phyloP scores from a whole-genome alignment of 306 rosid genomes.

The Hylodesmum podocarpum region DNA sequence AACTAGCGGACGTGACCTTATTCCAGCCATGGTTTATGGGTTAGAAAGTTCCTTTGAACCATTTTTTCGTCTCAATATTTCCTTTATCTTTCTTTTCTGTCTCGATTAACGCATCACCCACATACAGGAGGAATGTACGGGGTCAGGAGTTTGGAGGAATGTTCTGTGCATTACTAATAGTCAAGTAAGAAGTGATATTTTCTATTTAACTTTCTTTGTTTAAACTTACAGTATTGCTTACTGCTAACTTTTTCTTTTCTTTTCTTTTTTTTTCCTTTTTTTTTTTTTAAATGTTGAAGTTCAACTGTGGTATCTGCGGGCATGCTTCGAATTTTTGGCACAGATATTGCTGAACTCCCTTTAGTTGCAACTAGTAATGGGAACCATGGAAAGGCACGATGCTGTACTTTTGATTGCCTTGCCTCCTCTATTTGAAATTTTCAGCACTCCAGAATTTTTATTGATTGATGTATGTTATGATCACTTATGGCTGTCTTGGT shows the following conservation, averaged over 20 bases:
- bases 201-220: background rate
- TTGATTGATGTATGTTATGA: background rate
- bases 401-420: background rate
- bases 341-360: constrained; percentile 91
- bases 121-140: constrained; percentile 70
- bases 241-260: too few relatives aligned
- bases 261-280: too few relatives aligned
- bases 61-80: constrained; percentile 6
- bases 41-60: constrained; percentile 39
- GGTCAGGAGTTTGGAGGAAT: constrained; percentile 95
- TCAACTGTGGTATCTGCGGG: constrained; percentile 92
- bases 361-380: constrained; percentile 84
- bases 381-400: constrained; percentile 82
- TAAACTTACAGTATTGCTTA: constrained; percentile 24
- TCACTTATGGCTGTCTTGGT: background rate
- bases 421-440: constrained; percentile 12
- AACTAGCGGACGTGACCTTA: constrained; percentile 84
- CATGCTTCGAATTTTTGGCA: constrained; percentile 82
- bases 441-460: constrained; percentile 4
- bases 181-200: constrained; percentile 68
- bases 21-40: constrained; percentile 99
- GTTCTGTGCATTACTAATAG: constrained; percentile 78
- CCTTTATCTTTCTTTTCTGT: background rate
- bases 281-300: constrained; percentile 50
- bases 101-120: constrained; percentile 14